Conservation (phyloP, 495 filamentous ascomycete genomes). For the Corynascus novoguineensis region DNA sequence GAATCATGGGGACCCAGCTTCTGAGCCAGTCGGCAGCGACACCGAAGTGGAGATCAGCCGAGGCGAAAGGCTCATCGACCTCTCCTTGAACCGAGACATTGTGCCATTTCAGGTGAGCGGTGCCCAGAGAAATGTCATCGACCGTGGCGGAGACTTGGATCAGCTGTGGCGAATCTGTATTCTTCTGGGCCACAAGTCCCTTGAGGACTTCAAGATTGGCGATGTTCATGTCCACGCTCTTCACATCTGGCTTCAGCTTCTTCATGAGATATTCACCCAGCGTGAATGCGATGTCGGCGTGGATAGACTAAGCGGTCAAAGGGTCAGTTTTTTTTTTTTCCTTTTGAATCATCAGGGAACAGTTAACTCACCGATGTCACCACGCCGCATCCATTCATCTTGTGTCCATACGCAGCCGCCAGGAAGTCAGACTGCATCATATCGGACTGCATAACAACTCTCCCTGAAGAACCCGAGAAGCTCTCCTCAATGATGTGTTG, state of each 20-base stretch:
- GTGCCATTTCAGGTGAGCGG: slow-evolving; percentile 30
- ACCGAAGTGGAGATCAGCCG: slow-evolving; percentile 44
- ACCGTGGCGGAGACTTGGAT: slow-evolving; percentile 29
- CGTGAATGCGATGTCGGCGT: slow-evolving; percentile 73
- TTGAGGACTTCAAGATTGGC: slow-evolving; percentile 62
- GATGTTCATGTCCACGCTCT: slow-evolving; percentile 53
- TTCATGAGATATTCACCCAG: slow-evolving; percentile 61
- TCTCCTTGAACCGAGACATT: background rate
- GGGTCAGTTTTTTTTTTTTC: background rate
- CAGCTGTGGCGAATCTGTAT: slow-evolving; percentile 26
- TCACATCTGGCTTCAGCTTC: slow-evolving; percentile 47
- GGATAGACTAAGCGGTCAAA: slow-evolving; percentile 46
- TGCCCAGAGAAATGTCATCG: slow-evolving; percentile 20
- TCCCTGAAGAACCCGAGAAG: slow-evolving; percentile 47
- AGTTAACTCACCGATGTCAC: slow-evolving; percentile 24
- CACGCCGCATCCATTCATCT: slow-evolving; percentile 29
- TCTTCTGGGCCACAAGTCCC: slow-evolving; percentile 47
- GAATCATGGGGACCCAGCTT: slow-evolving; percentile 50
- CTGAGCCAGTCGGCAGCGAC: slow-evolving; percentile 41
- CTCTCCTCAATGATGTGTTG: slow-evolving; percentile 53
- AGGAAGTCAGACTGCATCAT: slow-evolving; percentile 50
- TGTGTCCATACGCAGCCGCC: slow-evolving; percentile 52
- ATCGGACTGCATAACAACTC: slow-evolving; percentile 62
- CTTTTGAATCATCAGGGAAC: no score
- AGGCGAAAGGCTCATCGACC: slow-evolving; percentile 35